Percentiles rank a stretch among this genome's conserved stretches.
These are phyloP conservation scores for Clarireedia monteithiana DNA, from an alignment of 2,329 filamentous ascomycete species.

Conservation along the genomic window DNA sequence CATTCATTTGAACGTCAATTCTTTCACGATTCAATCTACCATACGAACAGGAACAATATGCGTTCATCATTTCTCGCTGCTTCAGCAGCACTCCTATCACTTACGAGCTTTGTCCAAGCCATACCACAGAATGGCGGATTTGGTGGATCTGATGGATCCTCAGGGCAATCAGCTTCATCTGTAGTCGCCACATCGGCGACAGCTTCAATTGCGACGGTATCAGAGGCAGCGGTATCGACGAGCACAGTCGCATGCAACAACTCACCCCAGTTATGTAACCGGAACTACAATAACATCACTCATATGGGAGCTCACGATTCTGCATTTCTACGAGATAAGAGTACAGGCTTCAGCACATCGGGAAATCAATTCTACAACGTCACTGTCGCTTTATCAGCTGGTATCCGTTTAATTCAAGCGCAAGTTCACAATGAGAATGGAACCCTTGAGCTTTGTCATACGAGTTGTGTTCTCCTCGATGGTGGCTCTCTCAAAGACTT, in stretches of 20 bases:
- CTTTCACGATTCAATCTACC: too few species aligned
- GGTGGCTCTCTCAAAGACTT: slow-evolving; percentile 48
- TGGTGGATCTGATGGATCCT: neutral
- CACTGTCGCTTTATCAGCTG: slow-evolving; percentile 49
- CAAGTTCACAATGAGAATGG: slow-evolving; percentile 51
- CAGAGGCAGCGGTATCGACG: slow-evolving; percentile 19
- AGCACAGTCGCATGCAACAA: slow-evolving; percentile 58
- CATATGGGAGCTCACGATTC: slow-evolving; percentile 65
- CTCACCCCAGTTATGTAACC: slow-evolving; percentile 63
- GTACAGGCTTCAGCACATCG: slow-evolving; percentile 36
- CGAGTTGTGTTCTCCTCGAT: slow-evolving; percentile 50
- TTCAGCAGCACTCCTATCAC: slow-evolving; percentile 20
- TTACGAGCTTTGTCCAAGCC: slow-evolving; percentile 16
- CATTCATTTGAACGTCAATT: neutral
- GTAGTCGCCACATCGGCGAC: slow-evolving; percentile 6
- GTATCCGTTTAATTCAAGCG: slow-evolving; percentile 56
- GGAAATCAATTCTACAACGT: slow-evolving; percentile 53
- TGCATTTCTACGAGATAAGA: slow-evolving; percentile 47
- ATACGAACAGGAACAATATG: slow-evolving; percentile 5
- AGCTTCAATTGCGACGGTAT: slow-evolving; percentile 9
- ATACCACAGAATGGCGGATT: slow-evolving; percentile 15
- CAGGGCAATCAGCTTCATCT: neutral
- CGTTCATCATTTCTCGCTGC: slow-evolving; percentile 17
- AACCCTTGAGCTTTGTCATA: slow-evolving; percentile 49
- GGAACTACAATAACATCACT: slow-evolving; percentile 67